Conservation (phyloP, 768 basidiomycete species). For the Hortiboletus flavorubellus region DNA sequence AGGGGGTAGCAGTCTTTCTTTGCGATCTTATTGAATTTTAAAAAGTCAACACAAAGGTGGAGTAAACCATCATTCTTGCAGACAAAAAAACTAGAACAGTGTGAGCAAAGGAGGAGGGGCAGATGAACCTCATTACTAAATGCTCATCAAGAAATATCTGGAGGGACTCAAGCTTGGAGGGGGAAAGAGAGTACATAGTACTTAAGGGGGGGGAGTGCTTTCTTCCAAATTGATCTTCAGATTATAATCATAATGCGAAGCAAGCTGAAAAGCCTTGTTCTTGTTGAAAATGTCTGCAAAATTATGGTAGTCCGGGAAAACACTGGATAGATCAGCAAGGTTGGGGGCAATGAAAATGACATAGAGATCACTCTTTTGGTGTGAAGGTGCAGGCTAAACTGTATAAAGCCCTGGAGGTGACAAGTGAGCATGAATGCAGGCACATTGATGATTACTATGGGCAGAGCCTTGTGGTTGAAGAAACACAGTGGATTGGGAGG, state of each 20-base stretch:
- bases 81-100: slow-evolving; percentile 5
- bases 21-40: no score
- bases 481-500: no score
- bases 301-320: slow-evolving; percentile 11
- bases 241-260: background rate
- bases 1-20: no score
- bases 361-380: background rate
- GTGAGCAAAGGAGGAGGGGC: background rate
- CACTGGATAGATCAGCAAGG: background rate
- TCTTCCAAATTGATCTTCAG: background rate
- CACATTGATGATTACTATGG: no score
- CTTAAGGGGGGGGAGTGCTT: background rate
- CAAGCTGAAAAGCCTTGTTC: background rate
- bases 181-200: no score
- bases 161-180: slow-evolving; percentile 36
- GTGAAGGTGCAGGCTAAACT: background rate
- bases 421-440: no score
- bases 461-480: no score
- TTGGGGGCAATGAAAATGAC: background rate
- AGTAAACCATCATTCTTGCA: no score
- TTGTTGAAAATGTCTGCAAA: no score
- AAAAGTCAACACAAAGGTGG: no score
- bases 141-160: slow-evolving; percentile 30
- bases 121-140: background rate
- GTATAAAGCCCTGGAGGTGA: background rate